phyloP scores from a whole-genome alignment of 1,284 basidiomycete species.

The Irpex sp. region DNA sequence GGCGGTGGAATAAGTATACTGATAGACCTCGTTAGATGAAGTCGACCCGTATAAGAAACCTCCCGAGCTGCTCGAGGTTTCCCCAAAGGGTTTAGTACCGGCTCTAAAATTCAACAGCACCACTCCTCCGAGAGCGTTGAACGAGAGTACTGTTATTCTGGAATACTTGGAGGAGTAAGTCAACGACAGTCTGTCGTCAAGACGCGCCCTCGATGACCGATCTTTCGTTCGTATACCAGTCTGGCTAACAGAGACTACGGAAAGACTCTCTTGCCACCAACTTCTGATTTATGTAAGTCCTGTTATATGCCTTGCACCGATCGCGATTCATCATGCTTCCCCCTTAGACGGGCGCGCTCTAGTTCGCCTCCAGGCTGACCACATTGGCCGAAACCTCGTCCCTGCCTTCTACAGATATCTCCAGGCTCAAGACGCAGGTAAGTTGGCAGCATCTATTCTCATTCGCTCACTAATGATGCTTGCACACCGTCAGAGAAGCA shows the following conservation, averaged over 20 bases:
- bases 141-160: conserved; percentile 71
- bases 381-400: conserved; percentile 60
- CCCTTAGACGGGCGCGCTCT: conserved; percentile 59
- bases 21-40: conserved; percentile 45
- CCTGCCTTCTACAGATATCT: conserved; percentile 79
- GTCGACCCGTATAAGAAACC: conserved; percentile 84
- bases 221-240: neutral
- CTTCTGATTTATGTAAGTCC: conserved; percentile 2
- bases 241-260: neutral
- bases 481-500: conserved; percentile 37
- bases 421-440: conserved; percentile 61
- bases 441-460: neutral
- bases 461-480: conserved; percentile 5
- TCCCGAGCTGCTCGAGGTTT: conserved; percentile 70
- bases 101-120: conserved; percentile 51
- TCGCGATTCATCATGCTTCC: neutral
- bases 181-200: neutral
- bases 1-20: conserved; percentile 21
- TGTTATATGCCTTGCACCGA: too few relatives aligned
- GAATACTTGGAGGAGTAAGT: conserved; percentile 74
- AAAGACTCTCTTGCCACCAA: conserved; percentile 52
- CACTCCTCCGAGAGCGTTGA: conserved; percentile 50
- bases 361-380: conserved; percentile 66
- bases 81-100: conserved; percentile 78
- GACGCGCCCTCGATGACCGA: neutral